Base-by-base conservation (phyloP, 208 protist genomes). In the Leishmania amazonensis region DNA sequence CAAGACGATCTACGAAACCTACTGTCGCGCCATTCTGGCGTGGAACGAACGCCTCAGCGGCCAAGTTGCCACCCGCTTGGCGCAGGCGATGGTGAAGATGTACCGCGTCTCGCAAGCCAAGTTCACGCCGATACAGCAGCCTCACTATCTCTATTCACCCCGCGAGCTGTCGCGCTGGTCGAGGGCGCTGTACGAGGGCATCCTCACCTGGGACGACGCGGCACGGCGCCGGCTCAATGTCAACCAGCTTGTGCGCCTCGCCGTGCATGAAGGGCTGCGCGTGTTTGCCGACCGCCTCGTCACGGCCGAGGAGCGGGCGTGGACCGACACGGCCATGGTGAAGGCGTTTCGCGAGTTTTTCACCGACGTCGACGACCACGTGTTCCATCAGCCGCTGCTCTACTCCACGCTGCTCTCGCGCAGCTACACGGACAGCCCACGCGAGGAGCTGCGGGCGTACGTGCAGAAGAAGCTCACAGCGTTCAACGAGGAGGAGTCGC, bases 61-160 rank as follows among this genome's bases (percentile, higher is more conserved):
- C 24, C 83, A 93, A 19, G 81, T 90, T 31, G 87, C 91, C 45
- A 81, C 90, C 11, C 75, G 80, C 15, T 90, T 99, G 4, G 97
- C 98, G 62, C 76, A 92, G 62, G 97, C 98, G 53, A 99, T 99
- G 98, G 98, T 99, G 24, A 91, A 96, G 62, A 95, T 99, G 79
- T 99, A 99, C 85, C 84, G 83, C 8, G 79, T 76, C n/a, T 99
- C 96, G 3, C 98, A 99, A 89, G 79, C 92, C 58, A 93, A 86
- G 42, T 99, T 99, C 89, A 99, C 96, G 2, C 90, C 98, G 15
- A 92, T 98, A 78, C 94, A 98, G 80, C 97, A 99, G 83, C 96
- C 96, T 53, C 99, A 99, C 89, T 99, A 99, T 91, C 93, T 99
- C 62, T 99, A 99, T 95, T 99, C 95, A 31, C 99, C 99, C 3